Base-by-base conservation (phyloP, 1,139 yeast genomes). In the Protomyces pachydermus region DNA sequence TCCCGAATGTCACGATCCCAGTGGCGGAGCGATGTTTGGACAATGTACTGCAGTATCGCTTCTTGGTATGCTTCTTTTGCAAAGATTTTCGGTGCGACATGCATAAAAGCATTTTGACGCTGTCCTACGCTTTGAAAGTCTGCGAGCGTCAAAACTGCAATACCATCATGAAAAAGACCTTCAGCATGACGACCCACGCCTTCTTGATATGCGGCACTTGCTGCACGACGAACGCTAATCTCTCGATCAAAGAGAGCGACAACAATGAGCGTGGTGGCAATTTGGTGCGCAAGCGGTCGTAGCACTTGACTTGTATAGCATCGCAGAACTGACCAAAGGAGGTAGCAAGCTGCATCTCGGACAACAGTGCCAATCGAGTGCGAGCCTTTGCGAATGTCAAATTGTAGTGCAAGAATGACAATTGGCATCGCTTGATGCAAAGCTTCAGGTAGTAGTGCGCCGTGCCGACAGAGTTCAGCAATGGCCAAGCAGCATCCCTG, bases 121-220 rank as follows among this genome's bases (percentile, higher is more conserved):
- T 79, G 75, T 3, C 84, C 83, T 25, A 82, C 69, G 14, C 75
- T 72, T 58, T 77, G 75, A 67, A 76, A 81, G 61, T 83, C 85
- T 60, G 90, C 79, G 0, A 79, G 68, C 66, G 88, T 90, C 52
- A 90, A 81, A 12, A 88, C 72, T 23, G 74, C 75, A 25, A 91
- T 81, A n/a, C 74, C 75, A 6, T 71, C 66, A 60, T 68, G 70
- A 16, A 65, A 72, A 69, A 74, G 53, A 64, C 68, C 64, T 56
- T 67, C 67, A 10, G 65, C 88, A 71, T 84, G 85, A 53, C 97
- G 77, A 0, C 98, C 98, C 2, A 89, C 74, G 9, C 88, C 80
- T 71, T 91, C 98, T 72, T 91, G 97, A 3, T 90, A 71, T 0
- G 95, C 95, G 0, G 97, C 96, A 12, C 90, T 79, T 0, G 91